These are phyloP conservation scores for Hydnum rufescens DNA, from an alignment of 768 basidiomycete genomes.

Conservation along the genomic window DNA sequence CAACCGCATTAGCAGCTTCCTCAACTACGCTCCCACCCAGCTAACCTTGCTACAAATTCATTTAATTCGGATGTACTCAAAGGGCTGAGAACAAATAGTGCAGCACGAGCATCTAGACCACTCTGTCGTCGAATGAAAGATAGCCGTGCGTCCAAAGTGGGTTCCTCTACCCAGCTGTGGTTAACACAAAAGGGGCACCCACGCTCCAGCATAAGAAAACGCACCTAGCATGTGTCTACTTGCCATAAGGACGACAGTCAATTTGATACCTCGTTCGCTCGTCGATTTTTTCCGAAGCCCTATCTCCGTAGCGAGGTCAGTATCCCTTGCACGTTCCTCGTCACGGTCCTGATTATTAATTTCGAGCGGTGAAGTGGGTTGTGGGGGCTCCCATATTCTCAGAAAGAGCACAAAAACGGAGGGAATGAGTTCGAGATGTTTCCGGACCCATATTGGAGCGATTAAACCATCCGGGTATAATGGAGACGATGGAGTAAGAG, in stretches of 20 bases:
- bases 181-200: background rate
- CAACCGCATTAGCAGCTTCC: background rate
- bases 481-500: constrained; percentile 71
- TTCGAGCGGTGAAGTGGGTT: constrained; percentile 28
- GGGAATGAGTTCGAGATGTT: constrained; percentile 80
- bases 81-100: constrained; percentile 86
- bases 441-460: constrained; percentile 94
- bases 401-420: constrained; percentile 87
- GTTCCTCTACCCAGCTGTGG: constrained; percentile 40
- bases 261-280: constrained; percentile 74
- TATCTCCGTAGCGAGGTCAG: constrained; percentile 62
- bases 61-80: constrained; percentile 67
- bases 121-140: constrained; percentile 77
- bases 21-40: constrained; percentile 2
- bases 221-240: constrained; percentile 68
- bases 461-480: constrained; percentile 89
- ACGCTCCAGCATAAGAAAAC: constrained; percentile 12
- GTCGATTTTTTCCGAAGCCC: constrained; percentile 58
- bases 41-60: constrained; percentile 72
- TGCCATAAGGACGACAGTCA: constrained; percentile 88
- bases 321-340: constrained; percentile 54
- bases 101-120: constrained; percentile 76
- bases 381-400: constrained; percentile 45
- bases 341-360: constrained; percentile 19
- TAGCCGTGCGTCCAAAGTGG: constrained; percentile 59